Percentiles rank a stretch among this genome's conserved stretches.
These are phyloP conservation scores for Magnolia officinalis DNA, from an alignment of 164 flowering plant species.

Conservation along the genomic window DNA sequence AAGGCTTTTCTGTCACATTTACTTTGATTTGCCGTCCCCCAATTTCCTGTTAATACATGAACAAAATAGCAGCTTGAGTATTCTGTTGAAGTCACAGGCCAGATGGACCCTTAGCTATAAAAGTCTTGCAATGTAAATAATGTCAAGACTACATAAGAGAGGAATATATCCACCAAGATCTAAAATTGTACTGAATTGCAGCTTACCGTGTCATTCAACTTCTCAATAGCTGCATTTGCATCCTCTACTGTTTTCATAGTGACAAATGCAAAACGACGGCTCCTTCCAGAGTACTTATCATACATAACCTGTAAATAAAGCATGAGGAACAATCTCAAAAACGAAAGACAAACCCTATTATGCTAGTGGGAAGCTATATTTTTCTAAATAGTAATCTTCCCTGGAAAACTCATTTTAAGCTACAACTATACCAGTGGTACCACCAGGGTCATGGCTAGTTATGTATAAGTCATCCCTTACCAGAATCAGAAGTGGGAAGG, in stretches of 20 bases:
- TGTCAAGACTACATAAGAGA: background rate
- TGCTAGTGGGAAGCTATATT: background rate
- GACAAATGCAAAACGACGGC: conserved; percentile 91
- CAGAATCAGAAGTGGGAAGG: too few relatives aligned
- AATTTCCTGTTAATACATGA: conserved; percentile 49
- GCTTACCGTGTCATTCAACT: conserved; percentile 80
- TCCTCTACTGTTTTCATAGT: conserved; percentile 89
- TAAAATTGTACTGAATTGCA: background rate
- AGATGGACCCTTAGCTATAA: background rate
- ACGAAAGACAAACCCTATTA: background rate
- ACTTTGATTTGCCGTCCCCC: conserved; percentile 89
- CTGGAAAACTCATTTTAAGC: background rate
- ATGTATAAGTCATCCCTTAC: too few relatives aligned
- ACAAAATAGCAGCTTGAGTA: conserved; percentile 3
- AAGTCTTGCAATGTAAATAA: background rate
- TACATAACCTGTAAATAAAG: conserved; percentile 65
- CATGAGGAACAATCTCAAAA: background rate
- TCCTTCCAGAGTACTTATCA: conserved; percentile 82
- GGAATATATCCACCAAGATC: background rate
- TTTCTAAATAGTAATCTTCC: background rate
- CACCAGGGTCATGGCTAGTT: too few relatives aligned
- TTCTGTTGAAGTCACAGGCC: background rate
- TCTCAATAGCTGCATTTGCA: conserved; percentile 78
- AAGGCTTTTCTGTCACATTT: conserved; percentile 83
- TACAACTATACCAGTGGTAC: background rate